Percentiles rank a stretch among this genome's conserved stretches.
Evolutionary conservation across 495 filamentous ascomycete genomes (phyloP).

Genomic region (Massariosphaeria phaeospora): DNA sequence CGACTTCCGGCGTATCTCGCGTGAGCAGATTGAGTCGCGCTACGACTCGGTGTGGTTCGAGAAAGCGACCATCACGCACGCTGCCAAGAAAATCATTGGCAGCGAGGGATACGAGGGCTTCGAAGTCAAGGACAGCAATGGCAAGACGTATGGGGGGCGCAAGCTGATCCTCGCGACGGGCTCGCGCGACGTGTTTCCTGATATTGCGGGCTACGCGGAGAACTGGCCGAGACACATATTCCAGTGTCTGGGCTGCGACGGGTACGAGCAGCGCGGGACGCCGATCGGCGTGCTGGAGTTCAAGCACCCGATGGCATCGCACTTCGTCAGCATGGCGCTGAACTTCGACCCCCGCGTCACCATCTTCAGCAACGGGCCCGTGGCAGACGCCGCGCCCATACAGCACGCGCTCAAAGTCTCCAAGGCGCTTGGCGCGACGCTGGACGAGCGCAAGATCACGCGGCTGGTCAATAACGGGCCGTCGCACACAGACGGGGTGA

Average conservation of each 20-base stretch:
- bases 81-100: conserved; percentile 9
- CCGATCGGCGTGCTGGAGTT: conserved; percentile 25
- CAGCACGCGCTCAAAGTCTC: conserved; percentile 9
- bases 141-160: conserved; percentile 11
- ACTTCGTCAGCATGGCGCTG: conserved; percentile 14
- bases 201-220: conserved; percentile 22
- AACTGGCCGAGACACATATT: conserved; percentile 24
- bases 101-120: conserved; percentile 9
- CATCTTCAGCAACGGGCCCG: conserved; percentile 21
- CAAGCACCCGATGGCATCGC: conserved; percentile 2
- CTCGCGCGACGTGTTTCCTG: conserved; percentile 20
- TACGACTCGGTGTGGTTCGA: conserved; percentile 46
- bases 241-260: conserved; percentile 26
- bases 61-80: conserved; percentile 33
- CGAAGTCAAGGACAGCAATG: conserved; percentile 19
- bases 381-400: neutral
- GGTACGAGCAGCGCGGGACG: conserved; percentile 17
- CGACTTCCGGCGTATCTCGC: conserved; percentile 30
- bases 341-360: conserved; percentile 18
- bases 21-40: conserved; percentile 41
- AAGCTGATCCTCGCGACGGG: conserved; percentile 29
- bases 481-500: conserved; percentile 11
- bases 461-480: conserved; percentile 21
- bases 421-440: conserved; percentile 8
- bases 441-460: conserved; percentile 23